phyloP scores from a whole-genome alignment of 495 filamentous ascomycete genomes.

The Chaetomium cochliodes region DNA sequence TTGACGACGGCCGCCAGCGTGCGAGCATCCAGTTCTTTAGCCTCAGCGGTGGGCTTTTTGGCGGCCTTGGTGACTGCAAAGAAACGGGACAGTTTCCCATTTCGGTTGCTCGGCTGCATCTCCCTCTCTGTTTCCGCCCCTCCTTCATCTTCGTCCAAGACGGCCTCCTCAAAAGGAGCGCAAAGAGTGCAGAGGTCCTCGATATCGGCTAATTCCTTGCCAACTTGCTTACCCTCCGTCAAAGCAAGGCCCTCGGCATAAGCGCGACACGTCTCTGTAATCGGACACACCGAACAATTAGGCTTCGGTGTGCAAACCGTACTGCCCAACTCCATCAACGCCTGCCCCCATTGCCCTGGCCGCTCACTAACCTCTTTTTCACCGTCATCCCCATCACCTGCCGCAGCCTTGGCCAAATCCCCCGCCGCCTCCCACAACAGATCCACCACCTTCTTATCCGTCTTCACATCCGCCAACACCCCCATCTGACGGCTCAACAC shows the following conservation, averaged over 20 bases:
- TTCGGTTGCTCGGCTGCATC: conserved; percentile 13
- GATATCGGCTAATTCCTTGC: conserved; percentile 32
- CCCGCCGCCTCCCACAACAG: conserved; percentile 46
- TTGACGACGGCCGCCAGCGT: conserved; percentile 33
- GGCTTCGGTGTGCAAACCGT: conserved; percentile 51
- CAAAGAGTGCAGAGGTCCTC: conserved; percentile 46
- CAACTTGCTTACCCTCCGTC: conserved; percentile 14
- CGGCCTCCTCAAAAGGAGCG: conserved; percentile 34
- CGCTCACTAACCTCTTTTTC: conserved; percentile 31
- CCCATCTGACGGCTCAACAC: conserved; percentile 48
- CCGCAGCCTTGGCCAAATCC: conserved; percentile 39
- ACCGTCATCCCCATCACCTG: conserved; percentile 25
- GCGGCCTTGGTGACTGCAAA: conserved; percentile 22
- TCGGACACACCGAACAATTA: conserved; percentile 42
- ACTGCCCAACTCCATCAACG: conserved; percentile 50
- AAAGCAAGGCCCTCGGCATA: conserved; percentile 40
- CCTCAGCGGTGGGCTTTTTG: not conserved
- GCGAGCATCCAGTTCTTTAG: not conserved
- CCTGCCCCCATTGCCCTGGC: conserved; percentile 49
- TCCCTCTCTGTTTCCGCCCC: not conserved
- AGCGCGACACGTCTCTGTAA: conserved; percentile 44
- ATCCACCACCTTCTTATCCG: conserved; percentile 39
- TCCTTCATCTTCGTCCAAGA: conserved; percentile 11
- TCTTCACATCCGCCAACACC: conserved; percentile 42
- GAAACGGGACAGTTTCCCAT: conserved; percentile 32